Evolutionary conservation across 73 alveolate species (phyloP), one percentile per base, ranked within the genome.

Genomic region (Halteria grandinella): DNA sequence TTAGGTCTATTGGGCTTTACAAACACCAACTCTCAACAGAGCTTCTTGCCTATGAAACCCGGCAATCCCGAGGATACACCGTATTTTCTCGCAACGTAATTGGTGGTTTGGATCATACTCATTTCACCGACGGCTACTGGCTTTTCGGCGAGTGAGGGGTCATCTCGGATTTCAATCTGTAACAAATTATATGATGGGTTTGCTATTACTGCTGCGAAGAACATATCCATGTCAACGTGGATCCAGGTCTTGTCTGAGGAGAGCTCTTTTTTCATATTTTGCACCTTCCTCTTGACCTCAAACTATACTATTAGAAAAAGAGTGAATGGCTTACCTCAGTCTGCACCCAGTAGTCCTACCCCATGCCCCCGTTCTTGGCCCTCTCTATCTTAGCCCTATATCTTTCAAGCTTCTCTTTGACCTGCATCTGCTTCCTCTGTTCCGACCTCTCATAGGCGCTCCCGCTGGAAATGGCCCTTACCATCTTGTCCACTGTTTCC

Each of bases 41-140:
- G 82, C 64, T 91, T 92, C 69, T 92, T 86, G 23, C 97, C 99
- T 24, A 97, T 95, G 88, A 97, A 97, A 4, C 98, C 97, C n/a
- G 99, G 99, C 99, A 96, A 92, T 11, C 99, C 99, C 44, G 98
- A 88, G 24, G 99, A 69, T 27, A 97, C 98, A 0, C 99, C 99
- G 58, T 69, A 95, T 71, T 87, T 83, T 58, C 99, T 88, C 3
- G 99, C 99, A 31, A 97, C 91, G 69, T 96, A 97, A 75, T 94
- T 96, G 29, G 99, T 80, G n/a, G 99, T 95, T 47, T 97, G 75
- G 20, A 95, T 90, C 98, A 97, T 96, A 32, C 93, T 76, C 87
- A 72, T 54, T 21, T 90, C 95, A 32, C 99, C 99, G 0, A 97
- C 98, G 11, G 99, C 99, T 33, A 97, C 93, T 20, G 99, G 99